Conservation (phyloP, 2,329 filamentous ascomycete species). For the Verticillium albo-atrum region DNA sequence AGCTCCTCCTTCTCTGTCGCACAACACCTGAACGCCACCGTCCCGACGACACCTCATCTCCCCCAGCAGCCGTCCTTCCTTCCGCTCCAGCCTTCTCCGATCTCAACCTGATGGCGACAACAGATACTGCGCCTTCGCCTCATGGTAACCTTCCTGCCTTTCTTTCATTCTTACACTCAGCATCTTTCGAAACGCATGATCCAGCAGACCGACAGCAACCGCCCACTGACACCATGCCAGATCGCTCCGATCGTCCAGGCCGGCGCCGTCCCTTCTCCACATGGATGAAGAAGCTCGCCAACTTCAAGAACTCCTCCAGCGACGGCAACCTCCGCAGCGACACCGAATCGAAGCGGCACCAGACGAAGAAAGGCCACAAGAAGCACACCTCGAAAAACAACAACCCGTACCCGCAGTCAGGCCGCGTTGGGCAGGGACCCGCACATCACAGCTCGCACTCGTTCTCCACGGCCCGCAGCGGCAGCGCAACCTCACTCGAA, state of each 20-base stretch:
- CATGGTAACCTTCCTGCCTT: slow-evolving; percentile 12
- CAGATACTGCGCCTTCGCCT: slow-evolving; percentile 12
- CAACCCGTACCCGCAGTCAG: slow-evolving; percentile 88
- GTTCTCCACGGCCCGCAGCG: slow-evolving; percentile 51
- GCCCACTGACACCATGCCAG: slow-evolving; percentile 41
- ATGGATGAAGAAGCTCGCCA: slow-evolving; percentile 89
- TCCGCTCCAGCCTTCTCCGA: neutral
- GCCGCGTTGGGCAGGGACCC: slow-evolving; percentile 39
- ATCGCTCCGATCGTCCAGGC: slow-evolving; percentile 56
- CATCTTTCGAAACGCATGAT: neutral
- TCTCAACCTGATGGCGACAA: slow-evolving; percentile 14
- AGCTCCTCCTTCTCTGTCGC: neutral
- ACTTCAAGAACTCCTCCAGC: slow-evolving; percentile 69
- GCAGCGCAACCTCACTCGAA: slow-evolving; percentile 49
- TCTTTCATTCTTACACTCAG: neutral
- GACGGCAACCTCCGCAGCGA: slow-evolving; percentile 32
- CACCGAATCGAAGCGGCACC: slow-evolving; percentile 28
- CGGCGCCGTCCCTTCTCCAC: slow-evolving; percentile 83
- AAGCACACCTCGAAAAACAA: slow-evolving; percentile 66
- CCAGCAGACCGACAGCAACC: neutral
- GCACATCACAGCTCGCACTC: slow-evolving; percentile 42
- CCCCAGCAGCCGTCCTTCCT: neutral
- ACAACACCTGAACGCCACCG: neutral
- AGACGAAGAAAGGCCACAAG: slow-evolving; percentile 43
- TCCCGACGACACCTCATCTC: neutral